These are phyloP conservation scores for Gaeumannomyces tritici DNA, from an alignment of 2,329 filamentous ascomycete genomes.

Conservation along the genomic window DNA sequence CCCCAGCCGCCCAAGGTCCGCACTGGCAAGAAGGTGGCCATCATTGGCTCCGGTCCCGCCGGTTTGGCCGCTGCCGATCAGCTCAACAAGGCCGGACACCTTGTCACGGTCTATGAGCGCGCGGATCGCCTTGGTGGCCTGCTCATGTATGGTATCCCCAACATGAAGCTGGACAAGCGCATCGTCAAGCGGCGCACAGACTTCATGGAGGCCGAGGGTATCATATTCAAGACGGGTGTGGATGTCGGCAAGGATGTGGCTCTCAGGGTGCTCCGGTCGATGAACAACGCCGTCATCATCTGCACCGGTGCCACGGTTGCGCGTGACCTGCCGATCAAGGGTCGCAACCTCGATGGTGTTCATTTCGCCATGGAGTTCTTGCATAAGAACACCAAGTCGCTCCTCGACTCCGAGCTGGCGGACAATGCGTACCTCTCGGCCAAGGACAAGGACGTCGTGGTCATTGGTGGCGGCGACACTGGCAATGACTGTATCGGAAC, in stretches of 20 bases:
- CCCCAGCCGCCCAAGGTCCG: too few species aligned
- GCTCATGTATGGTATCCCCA: too few species aligned
- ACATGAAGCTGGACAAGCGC: constrained; percentile 99
- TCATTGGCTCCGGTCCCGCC: too few species aligned
- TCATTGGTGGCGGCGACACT: constrained; percentile 95
- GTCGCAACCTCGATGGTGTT: constrained; percentile 78
- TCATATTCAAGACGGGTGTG: constrained; percentile 71
- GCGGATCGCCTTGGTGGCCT: too few species aligned
- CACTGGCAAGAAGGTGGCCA: too few species aligned
- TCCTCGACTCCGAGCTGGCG: constrained; percentile 79
- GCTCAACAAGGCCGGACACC: too few species aligned
- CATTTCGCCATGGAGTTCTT: constrained; percentile 98
- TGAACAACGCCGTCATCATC: constrained; percentile 78
- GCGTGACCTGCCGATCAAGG: constrained; percentile 84
- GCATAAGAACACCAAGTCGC: constrained; percentile 94
- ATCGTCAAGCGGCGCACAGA: constrained; percentile 92
- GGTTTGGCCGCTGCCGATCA: too few species aligned
- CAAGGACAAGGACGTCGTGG: constrained; percentile 90
- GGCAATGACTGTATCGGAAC: constrained; percentile 98
- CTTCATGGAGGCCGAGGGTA: constrained; percentile 84
- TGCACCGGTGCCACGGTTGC: constrained; percentile 90
- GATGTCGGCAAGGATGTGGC: constrained; percentile 67
- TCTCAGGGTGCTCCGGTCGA: constrained; percentile 61
- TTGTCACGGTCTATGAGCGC: too few species aligned
- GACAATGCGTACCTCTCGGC: constrained; percentile 87